Conservation (phyloP, 257 asterid genomes). For the Solanum stenotomum region DNA sequence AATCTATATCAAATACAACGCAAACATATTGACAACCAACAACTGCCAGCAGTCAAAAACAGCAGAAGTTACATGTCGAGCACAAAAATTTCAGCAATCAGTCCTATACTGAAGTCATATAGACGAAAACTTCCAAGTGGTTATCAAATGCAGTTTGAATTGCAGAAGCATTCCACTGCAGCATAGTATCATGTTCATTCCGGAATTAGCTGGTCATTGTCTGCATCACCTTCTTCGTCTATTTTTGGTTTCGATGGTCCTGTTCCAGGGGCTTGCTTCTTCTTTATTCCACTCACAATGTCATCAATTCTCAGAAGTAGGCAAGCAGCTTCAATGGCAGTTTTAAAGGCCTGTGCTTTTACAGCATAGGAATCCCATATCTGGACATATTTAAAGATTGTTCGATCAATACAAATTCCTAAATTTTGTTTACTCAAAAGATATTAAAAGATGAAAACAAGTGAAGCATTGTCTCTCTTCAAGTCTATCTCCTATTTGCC, state of each 20-base stretch:
- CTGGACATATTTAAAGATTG: constrained; percentile 21
- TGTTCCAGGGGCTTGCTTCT: constrained; percentile 78
- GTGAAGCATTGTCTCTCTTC: not conserved
- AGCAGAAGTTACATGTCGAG: not conserved
- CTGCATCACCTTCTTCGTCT: constrained; percentile 81
- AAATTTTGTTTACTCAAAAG: not conserved
- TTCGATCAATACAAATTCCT: not conserved
- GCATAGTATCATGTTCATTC: constrained; percentile 26
- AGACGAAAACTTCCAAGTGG: not conserved
- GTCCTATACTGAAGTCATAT: not conserved
- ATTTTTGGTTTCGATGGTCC: constrained; percentile 64
- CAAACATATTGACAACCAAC: not conserved
- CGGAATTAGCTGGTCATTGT: constrained; percentile 75
- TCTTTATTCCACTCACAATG: constrained; percentile 89
- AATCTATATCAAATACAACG: not conserved
- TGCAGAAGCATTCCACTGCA: not conserved
- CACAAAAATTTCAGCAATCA: not conserved
- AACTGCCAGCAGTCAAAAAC: not conserved
- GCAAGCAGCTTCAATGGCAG: constrained; percentile 95
- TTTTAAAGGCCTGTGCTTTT: constrained; percentile 88
- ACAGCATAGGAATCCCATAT: constrained; percentile 95
- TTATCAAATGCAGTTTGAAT: not conserved
- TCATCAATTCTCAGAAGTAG: constrained; percentile 95
- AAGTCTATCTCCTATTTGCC: not conserved
- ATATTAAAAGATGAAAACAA: not conserved